These are phyloP conservation scores for Hydrangea macrophylla DNA, from an alignment of 148 eudicot genomes.

Conservation along the genomic window DNA sequence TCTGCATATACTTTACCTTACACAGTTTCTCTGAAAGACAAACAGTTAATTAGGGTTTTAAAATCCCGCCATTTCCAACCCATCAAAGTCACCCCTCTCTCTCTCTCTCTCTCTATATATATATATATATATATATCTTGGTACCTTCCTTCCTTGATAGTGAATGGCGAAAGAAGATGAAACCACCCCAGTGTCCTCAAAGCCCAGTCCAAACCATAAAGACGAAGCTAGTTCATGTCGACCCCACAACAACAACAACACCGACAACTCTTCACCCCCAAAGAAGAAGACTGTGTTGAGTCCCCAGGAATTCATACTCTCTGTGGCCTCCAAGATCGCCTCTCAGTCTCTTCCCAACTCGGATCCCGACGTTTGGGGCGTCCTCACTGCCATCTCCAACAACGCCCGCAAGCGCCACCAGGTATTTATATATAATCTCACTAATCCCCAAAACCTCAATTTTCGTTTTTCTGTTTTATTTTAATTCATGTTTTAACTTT, in stretches of 20 bases:
- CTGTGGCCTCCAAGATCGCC: slow-evolving; percentile 59
- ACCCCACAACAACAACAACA: slow-evolving; percentile 21
- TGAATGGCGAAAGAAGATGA: slow-evolving; percentile 25
- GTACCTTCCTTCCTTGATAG: neutral
- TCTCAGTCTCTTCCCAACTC: slow-evolving; percentile 63
- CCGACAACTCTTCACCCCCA: slow-evolving; percentile 24
- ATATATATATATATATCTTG: neutral
- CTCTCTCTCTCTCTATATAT: neutral
- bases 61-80: slow-evolving; percentile 28
- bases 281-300: slow-evolving; percentile 22
- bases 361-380: slow-evolving; percentile 87
- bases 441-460: neutral
- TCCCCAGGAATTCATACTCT: slow-evolving; percentile 48
- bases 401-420: slow-evolving; percentile 77
- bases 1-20: no score
- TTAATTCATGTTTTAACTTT: neutral
- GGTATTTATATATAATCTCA: slow-evolving; percentile 35
- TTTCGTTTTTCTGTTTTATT: neutral
- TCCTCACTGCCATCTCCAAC: slow-evolving; percentile 80
- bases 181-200: slow-evolving; percentile 12
- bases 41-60: slow-evolving; percentile 22
- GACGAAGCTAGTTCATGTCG: slow-evolving; percentile 26
- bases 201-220: slow-evolving; percentile 27
- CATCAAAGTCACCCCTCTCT: neutral
- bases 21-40: neutral